Percentiles rank a stretch among this genome's conserved stretches.
Conservation (phyloP, 768 basidiomycete species). For the Rhodotorula toruloides region DNA sequence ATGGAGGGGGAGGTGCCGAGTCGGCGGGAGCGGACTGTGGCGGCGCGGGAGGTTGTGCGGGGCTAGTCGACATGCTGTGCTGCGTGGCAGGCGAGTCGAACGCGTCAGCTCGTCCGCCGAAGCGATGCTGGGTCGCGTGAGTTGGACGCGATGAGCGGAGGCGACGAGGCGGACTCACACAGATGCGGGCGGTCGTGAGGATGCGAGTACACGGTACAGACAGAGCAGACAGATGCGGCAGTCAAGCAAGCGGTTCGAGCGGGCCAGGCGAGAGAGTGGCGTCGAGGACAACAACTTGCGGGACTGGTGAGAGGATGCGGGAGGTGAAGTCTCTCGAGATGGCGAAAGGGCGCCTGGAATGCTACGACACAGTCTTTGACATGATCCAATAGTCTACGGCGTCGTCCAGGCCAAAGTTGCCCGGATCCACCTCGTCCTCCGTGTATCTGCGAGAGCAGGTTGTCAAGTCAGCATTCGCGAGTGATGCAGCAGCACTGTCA, state of each 20-base stretch:
- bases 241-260: too few species aligned
- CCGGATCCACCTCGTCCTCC: conserved; percentile 36
- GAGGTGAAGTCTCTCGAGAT: background rate
- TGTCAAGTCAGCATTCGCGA: background rate
- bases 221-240: background rate
- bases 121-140: background rate
- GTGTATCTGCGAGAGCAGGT: background rate
- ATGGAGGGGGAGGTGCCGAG: background rate
- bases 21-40: background rate
- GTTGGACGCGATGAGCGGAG: background rate
- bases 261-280: too few species aligned
- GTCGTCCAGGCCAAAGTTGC: background rate
- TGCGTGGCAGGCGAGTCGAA: background rate
- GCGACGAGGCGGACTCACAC: background rate
- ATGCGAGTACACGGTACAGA: background rate
- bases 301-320: too few species aligned
- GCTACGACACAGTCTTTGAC: conserved; percentile 10
- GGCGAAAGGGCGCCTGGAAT: background rate
- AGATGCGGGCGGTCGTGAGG: background rate
- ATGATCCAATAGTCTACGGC: conserved; percentile 24
- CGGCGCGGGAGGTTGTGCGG: background rate
- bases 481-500: background rate
- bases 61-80: background rate
- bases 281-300: too few species aligned
- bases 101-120: background rate